Evolutionary conservation across 2,329 filamentous ascomycete species (phyloP).

Genomic region (Ophiostoma tasmaniense): DNA sequence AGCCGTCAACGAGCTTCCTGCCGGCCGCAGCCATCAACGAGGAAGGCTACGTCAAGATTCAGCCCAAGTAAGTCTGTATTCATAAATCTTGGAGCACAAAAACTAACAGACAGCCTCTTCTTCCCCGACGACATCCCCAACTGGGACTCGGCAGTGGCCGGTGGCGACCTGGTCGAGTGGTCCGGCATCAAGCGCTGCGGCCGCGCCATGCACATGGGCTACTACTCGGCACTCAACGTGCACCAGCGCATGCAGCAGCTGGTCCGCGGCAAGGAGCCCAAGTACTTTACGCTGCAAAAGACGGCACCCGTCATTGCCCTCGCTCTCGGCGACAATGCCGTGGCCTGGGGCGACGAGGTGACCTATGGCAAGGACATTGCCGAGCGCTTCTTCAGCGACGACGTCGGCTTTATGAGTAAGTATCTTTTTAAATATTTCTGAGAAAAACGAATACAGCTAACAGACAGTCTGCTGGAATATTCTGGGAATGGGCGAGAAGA

Average conservation of each 20-base stretch:
- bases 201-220: conserved; percentile 65
- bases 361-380: conserved; percentile 54
- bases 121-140: conserved; percentile 50
- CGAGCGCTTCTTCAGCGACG: conserved; percentile 56
- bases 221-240: conserved; percentile 57
- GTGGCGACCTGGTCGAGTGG: conserved; percentile 63
- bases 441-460: too few species aligned
- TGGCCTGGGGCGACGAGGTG: conserved; percentile 53
- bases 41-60: conserved; percentile 58
- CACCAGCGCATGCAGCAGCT: conserved; percentile 51
- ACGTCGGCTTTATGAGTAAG: conserved; percentile 57
- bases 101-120: conserved; percentile 35
- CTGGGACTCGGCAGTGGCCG: conserved; percentile 53
- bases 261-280: conserved; percentile 32
- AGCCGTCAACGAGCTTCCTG: conserved; percentile 55
- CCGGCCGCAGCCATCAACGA: conserved; percentile 49
- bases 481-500: conserved; percentile 7
- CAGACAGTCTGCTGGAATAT: conserved; percentile 17
- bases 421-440: too few species aligned
- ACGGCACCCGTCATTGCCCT: conserved; percentile 61
- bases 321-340: conserved; percentile 60
- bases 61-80: conserved; percentile 35
- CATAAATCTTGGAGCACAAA: not conserved
- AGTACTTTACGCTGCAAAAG: conserved; percentile 42
- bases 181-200: conserved; percentile 74